Conservation (phyloP, 1,139 yeast species). For the Ogataea hybrid region DNA sequence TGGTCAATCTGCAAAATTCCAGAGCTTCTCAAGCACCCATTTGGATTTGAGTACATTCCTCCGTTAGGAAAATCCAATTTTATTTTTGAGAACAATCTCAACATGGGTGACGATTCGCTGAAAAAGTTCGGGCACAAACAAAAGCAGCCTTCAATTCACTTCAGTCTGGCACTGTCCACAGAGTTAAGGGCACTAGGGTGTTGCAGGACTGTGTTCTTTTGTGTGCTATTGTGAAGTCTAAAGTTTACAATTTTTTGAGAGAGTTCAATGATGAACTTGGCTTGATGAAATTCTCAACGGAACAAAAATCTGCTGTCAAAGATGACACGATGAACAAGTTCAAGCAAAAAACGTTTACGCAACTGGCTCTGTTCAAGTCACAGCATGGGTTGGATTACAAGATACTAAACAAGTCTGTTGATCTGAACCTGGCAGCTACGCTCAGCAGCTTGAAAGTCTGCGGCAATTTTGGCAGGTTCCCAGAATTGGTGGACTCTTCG, state of each 20-base stretch:
- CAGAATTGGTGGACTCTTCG: conserved; percentile 1
- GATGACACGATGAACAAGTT: conserved; percentile 26
- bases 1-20: conserved; percentile 13
- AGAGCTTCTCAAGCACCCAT: conserved; percentile 11
- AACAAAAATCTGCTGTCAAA: conserved; percentile 12
- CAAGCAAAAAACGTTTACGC: conserved; percentile 23
- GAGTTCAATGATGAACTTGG: conserved; percentile 19
- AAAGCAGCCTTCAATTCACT: conserved; percentile 14
- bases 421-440: conserved; percentile 33
- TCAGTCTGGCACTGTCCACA: conserved; percentile 13
- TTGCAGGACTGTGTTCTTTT: conserved; percentile 24
- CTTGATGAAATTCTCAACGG: conserved; percentile 22
- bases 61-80: conserved; percentile 38
- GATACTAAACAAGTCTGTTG: conserved; percentile 30
- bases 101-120: conserved; percentile 23
- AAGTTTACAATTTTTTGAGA: conserved; percentile 20
- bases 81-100: conserved; percentile 30
- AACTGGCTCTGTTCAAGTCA: conserved; percentile 28
- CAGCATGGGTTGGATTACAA: conserved; percentile 30
- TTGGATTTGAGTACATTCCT: conserved; percentile 32
- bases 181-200: conserved; percentile 11
- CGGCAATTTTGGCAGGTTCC: conserved; percentile 25
- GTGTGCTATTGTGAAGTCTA: conserved; percentile 22
- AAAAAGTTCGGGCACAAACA: conserved; percentile 26
- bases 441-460: conserved; percentile 32